Base-by-base conservation (phyloP, 805 yeast genomes). In the Candida sphagnicola region DNA sequence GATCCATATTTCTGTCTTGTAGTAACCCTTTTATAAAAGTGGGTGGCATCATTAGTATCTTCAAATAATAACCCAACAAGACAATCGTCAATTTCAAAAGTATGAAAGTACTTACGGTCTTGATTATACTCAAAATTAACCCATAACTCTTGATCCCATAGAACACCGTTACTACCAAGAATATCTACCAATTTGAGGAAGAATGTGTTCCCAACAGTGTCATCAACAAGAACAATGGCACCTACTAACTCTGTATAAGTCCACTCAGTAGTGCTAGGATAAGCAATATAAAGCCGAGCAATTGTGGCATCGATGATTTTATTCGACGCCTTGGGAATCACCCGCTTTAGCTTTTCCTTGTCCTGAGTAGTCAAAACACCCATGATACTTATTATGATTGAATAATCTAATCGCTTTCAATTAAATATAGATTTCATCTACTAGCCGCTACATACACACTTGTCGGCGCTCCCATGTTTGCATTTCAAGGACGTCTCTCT, bases 121-220 rank as follows among this genome's bases (percentile, higher is more conserved):
- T 93, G 98, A 54, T 85, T 78, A 62, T 93, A 93, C 50, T 82
- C 82, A 59, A 93, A 89, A 51, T 86, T 83, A 10, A 87, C 81
- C 53, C 86, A 91, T 35, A 93, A 62, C 61, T 93, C 99, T 61
- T 93, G 99, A 60, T 93, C 99, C 99, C 99, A 93, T 0, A 93
- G 48, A 0, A 93, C 95, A 25, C 98, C 98, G 30, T 84, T 69
- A 44, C 79, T 75, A 5, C 95, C 95, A 28, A 70, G 54, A 23
- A 91, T 79, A 54, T 93, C 99, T 5, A 93, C 95, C 38, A 93
- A 57, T 58, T 93, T 93, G 33, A 93, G 70, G 59, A 89, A 93
- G 54, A 86, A 89, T 0, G 96, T 88, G 59, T 91, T 91, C 2
- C 98, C 98, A 2, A 93, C 96, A 10, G 86, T 62, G 60, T 93